phyloP scores from a whole-genome alignment of 305 asterid genomes.

The Withania somnifera region DNA sequence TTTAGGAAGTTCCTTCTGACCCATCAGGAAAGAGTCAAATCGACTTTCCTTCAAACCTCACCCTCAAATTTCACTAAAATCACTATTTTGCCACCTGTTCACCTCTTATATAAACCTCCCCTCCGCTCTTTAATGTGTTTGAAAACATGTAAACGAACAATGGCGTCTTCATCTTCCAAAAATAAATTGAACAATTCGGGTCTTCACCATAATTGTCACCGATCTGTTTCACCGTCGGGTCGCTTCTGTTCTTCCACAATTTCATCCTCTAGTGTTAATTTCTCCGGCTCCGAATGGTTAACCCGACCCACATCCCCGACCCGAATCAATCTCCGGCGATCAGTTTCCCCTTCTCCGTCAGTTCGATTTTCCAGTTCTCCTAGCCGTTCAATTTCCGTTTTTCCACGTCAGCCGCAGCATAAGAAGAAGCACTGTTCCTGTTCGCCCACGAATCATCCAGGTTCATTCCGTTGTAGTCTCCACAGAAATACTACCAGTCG shows the following conservation, averaged over 20 bases:
- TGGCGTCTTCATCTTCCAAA: slow-evolving; percentile 38
- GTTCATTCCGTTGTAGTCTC: slow-evolving; percentile 81
- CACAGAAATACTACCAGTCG: slow-evolving; percentile 33
- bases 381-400: slow-evolving; percentile 29
- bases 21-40: slow-evolving; percentile 23
- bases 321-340: slow-evolving; percentile 52
- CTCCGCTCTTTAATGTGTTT: too few relatives aligned
- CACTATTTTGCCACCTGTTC: slow-evolving; percentile 15
- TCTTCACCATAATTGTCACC: slow-evolving; percentile 33
- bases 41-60: slow-evolving; percentile 20
- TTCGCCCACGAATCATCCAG: slow-evolving; percentile 93
- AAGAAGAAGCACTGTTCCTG: slow-evolving; percentile 76
- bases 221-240: slow-evolving; percentile 58
- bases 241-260: slow-evolving; percentile 68
- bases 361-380: slow-evolving; percentile 47
- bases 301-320: slow-evolving; percentile 67
- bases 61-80: background rate
- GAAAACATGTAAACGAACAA: too few relatives aligned
- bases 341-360: slow-evolving; percentile 66
- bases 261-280: too few relatives aligned
- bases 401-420: slow-evolving; percentile 18
- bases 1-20: slow-evolving; percentile 1
- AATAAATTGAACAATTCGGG: slow-evolving; percentile 36
- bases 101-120: slow-evolving; percentile 33
- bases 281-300: slow-evolving; percentile 8